Evolutionary conservation across 208 protist species (phyloP).

Genomic region (Trypanosoma platydactyli): DNA sequence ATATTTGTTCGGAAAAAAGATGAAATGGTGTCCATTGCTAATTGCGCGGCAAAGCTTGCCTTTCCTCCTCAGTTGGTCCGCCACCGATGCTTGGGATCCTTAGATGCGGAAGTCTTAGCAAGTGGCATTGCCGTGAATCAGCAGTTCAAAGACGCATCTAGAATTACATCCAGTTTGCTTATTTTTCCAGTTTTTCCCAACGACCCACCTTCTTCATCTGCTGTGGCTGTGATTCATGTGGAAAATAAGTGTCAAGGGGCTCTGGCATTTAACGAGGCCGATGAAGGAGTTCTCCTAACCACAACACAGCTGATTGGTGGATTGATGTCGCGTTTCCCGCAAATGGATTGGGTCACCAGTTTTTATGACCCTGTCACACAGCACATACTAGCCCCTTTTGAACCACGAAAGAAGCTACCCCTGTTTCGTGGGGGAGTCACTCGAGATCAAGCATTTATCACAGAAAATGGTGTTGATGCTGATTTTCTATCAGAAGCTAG

Average conservation of each 20-base stretch:
- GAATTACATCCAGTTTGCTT: slow-evolving; percentile 46
- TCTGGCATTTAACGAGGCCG: slow-evolving; percentile 50
- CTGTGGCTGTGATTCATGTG: slow-evolving; percentile 72
- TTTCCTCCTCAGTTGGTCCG: slow-evolving; percentile 80
- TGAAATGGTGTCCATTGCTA: slow-evolving; percentile 84
- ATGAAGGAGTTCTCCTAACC: slow-evolving; percentile 66
- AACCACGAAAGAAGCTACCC: slow-evolving; percentile 29
- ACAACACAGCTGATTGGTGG: slow-evolving; percentile 66
- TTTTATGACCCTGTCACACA: slow-evolving; percentile 88
- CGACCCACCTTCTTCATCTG: slow-evolving; percentile 17
- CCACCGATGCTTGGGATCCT: slow-evolving; percentile 64
- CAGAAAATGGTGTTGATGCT: slow-evolving; percentile 6
- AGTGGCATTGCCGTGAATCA: slow-evolving; percentile 87
- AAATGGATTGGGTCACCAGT: slow-evolving; percentile 70
- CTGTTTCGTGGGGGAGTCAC: slow-evolving; percentile 10
- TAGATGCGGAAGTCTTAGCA: slow-evolving; percentile 75
- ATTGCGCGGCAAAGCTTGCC: slow-evolving; percentile 58
- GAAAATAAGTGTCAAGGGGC: slow-evolving; percentile 60
- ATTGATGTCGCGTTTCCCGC: slow-evolving; percentile 69
- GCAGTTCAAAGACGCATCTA: slow-evolving; percentile 37
- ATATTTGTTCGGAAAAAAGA: slow-evolving; percentile 76
- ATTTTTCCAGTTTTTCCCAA: slow-evolving; percentile 70
- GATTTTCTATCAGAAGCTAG: slow-evolving; percentile 3
- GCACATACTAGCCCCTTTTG: slow-evolving; percentile 83
- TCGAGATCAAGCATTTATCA: slow-evolving; percentile 5